These are phyloP conservation scores for Daphne laureola DNA, from an alignment of 441 rosid genomes.

Conservation along the genomic window DNA sequence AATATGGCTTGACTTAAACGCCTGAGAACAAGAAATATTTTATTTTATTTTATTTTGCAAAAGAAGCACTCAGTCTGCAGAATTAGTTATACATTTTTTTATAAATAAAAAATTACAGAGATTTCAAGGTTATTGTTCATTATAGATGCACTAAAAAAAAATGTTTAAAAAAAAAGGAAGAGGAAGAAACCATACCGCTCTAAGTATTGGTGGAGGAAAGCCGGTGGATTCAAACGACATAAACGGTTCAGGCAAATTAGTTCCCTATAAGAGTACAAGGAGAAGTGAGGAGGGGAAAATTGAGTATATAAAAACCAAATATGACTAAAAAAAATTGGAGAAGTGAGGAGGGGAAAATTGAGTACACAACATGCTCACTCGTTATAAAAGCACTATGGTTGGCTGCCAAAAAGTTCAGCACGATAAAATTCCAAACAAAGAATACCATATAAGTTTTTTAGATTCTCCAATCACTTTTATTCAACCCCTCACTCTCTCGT, in stretches of 20 bases:
- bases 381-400: no score
- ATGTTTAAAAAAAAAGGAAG: slow-evolving; percentile 1
- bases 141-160: neutral
- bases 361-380: neutral
- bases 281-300: neutral
- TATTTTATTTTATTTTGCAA: slow-evolving; percentile 12
- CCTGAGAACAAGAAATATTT: slow-evolving; percentile 28
- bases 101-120: no score
- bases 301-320: no score
- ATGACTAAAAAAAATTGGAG: neutral
- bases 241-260: slow-evolving; percentile 67
- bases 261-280: slow-evolving; percentile 40
- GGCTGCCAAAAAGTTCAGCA: no score
- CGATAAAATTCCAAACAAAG: no score
- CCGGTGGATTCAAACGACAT: slow-evolving; percentile 67
- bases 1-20: slow-evolving; percentile 29
- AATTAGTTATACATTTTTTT: slow-evolving; percentile 11
- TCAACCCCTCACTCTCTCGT: no score
- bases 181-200: slow-evolving; percentile 34
- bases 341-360: neutral
- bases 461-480: no score
- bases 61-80: slow-evolving; percentile 7
- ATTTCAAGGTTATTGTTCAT: slow-evolving; percentile 3
- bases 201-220: slow-evolving; percentile 73
- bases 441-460: no score